A percentile compares a stretch with the other conserved stretches of the same genome.
phyloP scores from a whole-genome alignment of 169 alveolate species.

The Eimeria necatrix region DNA sequence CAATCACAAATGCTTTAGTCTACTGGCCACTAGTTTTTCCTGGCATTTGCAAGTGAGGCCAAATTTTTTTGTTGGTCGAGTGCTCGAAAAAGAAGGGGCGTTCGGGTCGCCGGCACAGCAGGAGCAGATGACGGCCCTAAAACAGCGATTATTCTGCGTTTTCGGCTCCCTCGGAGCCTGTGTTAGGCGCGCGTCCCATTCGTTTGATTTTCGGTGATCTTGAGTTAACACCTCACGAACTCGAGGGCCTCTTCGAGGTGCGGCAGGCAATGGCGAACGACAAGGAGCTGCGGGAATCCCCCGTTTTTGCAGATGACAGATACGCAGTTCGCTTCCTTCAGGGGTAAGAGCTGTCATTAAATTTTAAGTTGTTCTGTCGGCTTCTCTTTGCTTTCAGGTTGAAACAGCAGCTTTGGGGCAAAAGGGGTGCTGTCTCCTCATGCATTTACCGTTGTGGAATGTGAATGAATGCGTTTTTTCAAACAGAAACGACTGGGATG shows the following conservation, averaged over 20 bases:
- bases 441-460: not conserved
- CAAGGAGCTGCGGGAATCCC: constrained; percentile 75
- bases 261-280: constrained; percentile 79
- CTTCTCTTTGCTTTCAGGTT: not conserved
- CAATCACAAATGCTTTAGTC: no score
- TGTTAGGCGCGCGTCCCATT: constrained; percentile 51
- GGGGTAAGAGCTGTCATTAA: constrained; percentile 73
- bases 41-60: no score
- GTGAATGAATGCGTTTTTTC: not conserved
- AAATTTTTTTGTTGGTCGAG: no score
- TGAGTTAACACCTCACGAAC: constrained; percentile 83
- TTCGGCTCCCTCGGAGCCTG: constrained; percentile 54
- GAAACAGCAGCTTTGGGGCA: not conserved
- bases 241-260: constrained; percentile 81
- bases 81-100: no score
- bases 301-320: constrained; percentile 84
- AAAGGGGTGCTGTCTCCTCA: not conserved
- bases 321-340: constrained; percentile 84
- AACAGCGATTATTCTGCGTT: not conserved
- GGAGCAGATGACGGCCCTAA: no score
- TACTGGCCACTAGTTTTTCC: no score
- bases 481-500: constrained; percentile 85
- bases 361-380: not conserved
- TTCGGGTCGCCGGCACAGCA: no score
- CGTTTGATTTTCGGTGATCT: constrained; percentile 86